These are phyloP conservation scores for Linnemannia exigua DNA, from an alignment of 192 early-diverging fungal genomes.

Conservation along the genomic window DNA sequence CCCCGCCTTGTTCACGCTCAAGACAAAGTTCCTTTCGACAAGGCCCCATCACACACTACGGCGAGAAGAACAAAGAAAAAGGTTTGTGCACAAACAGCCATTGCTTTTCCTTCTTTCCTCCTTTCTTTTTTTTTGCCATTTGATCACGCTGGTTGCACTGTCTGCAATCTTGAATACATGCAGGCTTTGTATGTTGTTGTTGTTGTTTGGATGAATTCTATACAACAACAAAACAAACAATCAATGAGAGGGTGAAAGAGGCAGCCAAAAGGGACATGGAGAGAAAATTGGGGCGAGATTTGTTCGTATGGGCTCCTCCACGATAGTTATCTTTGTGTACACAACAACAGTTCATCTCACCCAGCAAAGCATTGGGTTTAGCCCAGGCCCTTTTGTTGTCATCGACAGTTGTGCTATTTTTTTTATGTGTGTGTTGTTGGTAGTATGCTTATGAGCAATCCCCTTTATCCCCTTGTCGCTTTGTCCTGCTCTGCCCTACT, in stretches of 20 bases:
- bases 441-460: background rate
- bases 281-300: constrained; percentile 2
- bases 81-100: constrained; percentile 10
- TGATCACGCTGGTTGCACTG: constrained; percentile 27
- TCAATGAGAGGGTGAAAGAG: background rate
- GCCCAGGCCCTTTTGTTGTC: background rate
- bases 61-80: constrained; percentile 17
- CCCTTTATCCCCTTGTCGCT: too few relatives aligned
- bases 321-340: background rate
- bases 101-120: background rate
- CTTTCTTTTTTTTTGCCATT: background rate
- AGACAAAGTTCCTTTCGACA: constrained; percentile 7
- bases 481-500: background rate
- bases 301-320: constrained; percentile 11
- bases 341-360: background rate
- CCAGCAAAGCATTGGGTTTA: background rate
- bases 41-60: background rate
- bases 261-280: background rate
- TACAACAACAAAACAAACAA: background rate
- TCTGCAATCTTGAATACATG: background rate
- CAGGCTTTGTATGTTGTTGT: background rate
- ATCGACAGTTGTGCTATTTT: background rate
- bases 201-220: background rate
- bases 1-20: background rate
- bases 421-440: background rate